A percentile compares a stretch with the other conserved stretches of the same genome.
phyloP scores from a whole-genome alignment of 108 stramenopile genomes.

The Nitzschia sp. region DNA sequence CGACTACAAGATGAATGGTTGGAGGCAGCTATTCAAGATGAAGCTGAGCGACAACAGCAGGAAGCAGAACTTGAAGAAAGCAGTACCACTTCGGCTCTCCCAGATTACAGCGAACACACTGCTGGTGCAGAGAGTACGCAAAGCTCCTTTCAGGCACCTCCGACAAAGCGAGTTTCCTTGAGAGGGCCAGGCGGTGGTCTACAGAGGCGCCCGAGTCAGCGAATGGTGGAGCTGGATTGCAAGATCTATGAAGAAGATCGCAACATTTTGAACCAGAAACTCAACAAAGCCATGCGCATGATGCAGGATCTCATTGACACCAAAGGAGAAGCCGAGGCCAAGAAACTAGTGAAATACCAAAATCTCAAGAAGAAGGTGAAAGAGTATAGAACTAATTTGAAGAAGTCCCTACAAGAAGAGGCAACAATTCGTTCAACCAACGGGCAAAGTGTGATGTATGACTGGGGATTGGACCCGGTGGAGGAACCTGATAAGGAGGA shows the following conservation, averaged over 20 bases:
- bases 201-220: not conserved
- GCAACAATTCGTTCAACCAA: not conserved
- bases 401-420: slow-evolving; percentile 7
- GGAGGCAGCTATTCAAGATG: slow-evolving; percentile 13
- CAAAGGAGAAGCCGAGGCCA: slow-evolving; percentile 6
- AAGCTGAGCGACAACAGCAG: slow-evolving; percentile 12
- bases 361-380: slow-evolving; percentile 8
- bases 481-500: not conserved
- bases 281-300: slow-evolving; percentile 4
- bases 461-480: slow-evolving; percentile 6
- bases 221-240: slow-evolving; percentile 8
- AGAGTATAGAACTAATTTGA: slow-evolving; percentile 2
- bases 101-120: not conserved
- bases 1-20: slow-evolving; percentile 16
- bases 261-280: slow-evolving; percentile 11
- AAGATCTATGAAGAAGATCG: slow-evolving; percentile 19
- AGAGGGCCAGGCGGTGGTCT: not conserved
- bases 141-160: not conserved
- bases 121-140: not conserved
- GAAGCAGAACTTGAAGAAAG: not conserved
- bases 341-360: slow-evolving; percentile 2
- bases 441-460: slow-evolving; percentile 1
- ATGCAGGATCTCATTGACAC: slow-evolving; percentile 10
- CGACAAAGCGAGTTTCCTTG: not conserved
- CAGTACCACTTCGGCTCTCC: not conserved